Evolutionary conservation across 495 filamentous ascomycete species (phyloP).

Genomic region (Rhizodiscina lignyota): DNA sequence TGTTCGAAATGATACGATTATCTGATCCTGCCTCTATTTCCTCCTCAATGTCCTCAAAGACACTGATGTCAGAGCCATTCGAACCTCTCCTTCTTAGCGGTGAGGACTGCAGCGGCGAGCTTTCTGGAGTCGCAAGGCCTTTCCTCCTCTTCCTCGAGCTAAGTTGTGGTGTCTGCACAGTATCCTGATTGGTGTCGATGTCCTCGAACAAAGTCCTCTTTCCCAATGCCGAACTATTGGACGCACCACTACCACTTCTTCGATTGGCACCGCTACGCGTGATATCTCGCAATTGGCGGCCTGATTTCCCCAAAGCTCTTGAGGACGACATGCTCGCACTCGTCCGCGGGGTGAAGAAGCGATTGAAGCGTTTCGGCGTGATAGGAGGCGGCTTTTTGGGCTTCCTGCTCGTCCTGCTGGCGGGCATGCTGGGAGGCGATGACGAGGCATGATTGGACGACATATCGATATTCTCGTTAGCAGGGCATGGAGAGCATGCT

Average conservation of each 20-base stretch:
- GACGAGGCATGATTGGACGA: no score
- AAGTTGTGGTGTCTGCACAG: conserved; percentile 5
- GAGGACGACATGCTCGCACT: conserved; percentile 18
- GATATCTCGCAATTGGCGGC: conserved; percentile 43
- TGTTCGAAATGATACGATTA: not conserved
- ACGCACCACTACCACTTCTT: conserved; percentile 3
- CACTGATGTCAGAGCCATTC: conserved; percentile 21
- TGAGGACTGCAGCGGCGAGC: conserved; percentile 38
- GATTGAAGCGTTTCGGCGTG: conserved; percentile 39
- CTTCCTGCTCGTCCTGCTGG: no score
- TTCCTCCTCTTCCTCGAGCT: conserved; percentile 22
- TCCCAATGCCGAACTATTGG: conserved; percentile 2
- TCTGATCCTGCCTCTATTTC: not conserved
- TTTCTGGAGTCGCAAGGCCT: conserved; percentile 28
- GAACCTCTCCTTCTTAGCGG: conserved; percentile 25
- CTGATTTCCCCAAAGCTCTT: conserved; percentile 40
- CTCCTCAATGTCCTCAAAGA: conserved; percentile 7
- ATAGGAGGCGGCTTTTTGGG: conserved; percentile 22
- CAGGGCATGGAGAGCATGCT: no score
- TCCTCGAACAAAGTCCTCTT: conserved; percentile 15
- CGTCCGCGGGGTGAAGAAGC: conserved; percentile 67
- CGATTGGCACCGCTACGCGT: conserved; percentile 23
- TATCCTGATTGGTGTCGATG: not conserved
- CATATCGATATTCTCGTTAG: no score
- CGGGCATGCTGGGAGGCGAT: no score